Evolutionary conservation across 164 flowering plant species (phyloP).

Genomic region (Vitis riparia): DNA sequence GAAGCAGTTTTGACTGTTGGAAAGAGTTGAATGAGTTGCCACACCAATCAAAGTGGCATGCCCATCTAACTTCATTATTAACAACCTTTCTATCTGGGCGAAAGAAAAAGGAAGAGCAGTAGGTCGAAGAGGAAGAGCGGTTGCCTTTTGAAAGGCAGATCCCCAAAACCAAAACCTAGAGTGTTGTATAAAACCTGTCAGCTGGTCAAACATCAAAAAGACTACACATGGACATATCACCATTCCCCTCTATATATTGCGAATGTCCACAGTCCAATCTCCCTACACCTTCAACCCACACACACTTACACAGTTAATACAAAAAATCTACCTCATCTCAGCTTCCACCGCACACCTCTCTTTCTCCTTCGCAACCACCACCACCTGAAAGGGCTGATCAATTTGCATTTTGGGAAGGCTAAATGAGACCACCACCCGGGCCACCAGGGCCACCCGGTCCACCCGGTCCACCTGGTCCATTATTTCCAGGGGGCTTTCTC

Average conservation of each 20-base stretch:
- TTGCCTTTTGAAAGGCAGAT: not conserved
- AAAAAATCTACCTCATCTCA: too few species aligned
- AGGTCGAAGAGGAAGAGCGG: not conserved
- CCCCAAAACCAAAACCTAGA: too few species aligned
- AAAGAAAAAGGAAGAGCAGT: not conserved
- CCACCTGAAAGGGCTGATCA: not conserved
- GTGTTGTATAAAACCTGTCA: not conserved
- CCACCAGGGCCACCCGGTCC: not conserved
- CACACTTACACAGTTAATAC: too few species aligned
- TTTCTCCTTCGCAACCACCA: not conserved
- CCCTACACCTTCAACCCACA: too few species aligned
- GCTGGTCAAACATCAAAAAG: too few species aligned
- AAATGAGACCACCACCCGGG: conserved; percentile 9
- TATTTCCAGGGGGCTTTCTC: not conserved
- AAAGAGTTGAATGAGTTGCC: too few species aligned
- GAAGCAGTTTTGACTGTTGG: too few species aligned
- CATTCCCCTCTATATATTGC: too few species aligned
- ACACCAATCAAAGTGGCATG: not conserved
- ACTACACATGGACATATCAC: not conserved
- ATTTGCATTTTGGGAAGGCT: not conserved
- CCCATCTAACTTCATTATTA: not conserved
- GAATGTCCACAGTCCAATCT: too few species aligned
- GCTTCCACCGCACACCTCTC: not conserved
- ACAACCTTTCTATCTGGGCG: not conserved
- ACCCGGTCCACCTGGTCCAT: conserved; percentile 3